These are phyloP conservation scores for Phytopythium montanum DNA, from an alignment of 352 stramenopile genomes.

Conservation along the genomic window DNA sequence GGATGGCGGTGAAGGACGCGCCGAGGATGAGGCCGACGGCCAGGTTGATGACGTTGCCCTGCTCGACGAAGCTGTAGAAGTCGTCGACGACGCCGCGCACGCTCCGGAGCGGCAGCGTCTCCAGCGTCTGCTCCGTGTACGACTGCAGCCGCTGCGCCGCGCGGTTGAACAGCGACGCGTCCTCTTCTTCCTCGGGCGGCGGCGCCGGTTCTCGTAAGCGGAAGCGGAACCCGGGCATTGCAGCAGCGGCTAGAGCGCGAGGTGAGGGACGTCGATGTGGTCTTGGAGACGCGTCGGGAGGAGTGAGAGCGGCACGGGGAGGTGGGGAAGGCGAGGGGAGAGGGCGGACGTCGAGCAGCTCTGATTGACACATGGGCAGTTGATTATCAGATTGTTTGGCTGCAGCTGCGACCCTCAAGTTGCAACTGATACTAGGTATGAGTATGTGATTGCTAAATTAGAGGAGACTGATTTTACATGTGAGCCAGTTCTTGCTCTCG, in stretches of 20 bases:
- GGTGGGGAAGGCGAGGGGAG: not conserved
- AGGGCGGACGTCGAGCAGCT: not conserved
- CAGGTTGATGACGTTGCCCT: conserved; percentile 74
- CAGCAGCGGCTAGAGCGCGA: not conserved
- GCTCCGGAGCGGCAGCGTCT: conserved; percentile 20
- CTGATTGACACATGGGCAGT: not conserved
- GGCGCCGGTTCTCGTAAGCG: conserved; percentile 5
- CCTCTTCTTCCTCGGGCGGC: conserved; percentile 13
- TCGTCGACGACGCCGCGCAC: conserved; percentile 38
- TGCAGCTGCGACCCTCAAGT: not conserved
- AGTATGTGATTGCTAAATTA: not conserved
- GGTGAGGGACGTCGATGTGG: not conserved
- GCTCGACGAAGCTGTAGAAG: conserved; percentile 73
- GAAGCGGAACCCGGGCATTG: conserved; percentile 6
- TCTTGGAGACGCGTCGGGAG: not conserved
- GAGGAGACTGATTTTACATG: not conserved
- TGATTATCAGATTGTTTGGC: not conserved
- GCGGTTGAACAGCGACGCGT: conserved; percentile 21
- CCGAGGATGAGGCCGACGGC: conserved; percentile 66
- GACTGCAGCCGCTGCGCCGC: conserved; percentile 13
- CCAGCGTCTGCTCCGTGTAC: conserved; percentile 5
- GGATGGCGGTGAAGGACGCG: conserved; percentile 59
- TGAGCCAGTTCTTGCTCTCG: not conserved
- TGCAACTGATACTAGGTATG: not conserved
- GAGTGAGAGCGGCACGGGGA: not conserved